Evolutionary conservation across 116 monocot genomes (phyloP).

Genomic region (Phalaenopsis hybrid): DNA sequence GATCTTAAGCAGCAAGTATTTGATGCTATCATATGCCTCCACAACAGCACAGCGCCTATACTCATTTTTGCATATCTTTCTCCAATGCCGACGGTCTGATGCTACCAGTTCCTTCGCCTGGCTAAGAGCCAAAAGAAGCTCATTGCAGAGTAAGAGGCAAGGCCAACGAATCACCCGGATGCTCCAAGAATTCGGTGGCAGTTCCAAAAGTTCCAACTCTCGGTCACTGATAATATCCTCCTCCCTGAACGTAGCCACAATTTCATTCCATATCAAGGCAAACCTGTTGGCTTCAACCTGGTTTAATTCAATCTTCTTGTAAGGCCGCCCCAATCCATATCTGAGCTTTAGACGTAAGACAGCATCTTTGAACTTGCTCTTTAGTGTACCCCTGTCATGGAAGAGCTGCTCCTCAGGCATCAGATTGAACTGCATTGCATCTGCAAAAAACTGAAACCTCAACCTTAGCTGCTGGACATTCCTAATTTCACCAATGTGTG

Average conservation of each 20-base stretch:
- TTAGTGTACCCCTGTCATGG: slow-evolving; percentile 40
- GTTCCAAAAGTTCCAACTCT: slow-evolving; percentile 85
- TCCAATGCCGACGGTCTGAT: slow-evolving; percentile 67
- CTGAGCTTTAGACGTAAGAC: slow-evolving; percentile 72
- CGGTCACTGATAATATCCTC: slow-evolving; percentile 85
- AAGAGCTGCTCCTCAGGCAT: slow-evolving; percentile 85
- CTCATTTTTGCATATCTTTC: slow-evolving; percentile 79
- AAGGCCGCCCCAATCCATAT: slow-evolving; percentile 83
- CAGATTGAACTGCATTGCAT: slow-evolving; percentile 92
- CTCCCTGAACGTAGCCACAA: slow-evolving; percentile 74
- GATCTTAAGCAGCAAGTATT: slow-evolving; percentile 56
- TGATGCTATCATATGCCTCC: slow-evolving; percentile 86
- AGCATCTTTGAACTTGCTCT: slow-evolving; percentile 69
- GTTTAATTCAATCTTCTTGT: slow-evolving; percentile 76
- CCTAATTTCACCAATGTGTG: slow-evolving; percentile 91
- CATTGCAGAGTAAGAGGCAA: slow-evolving; percentile 83
- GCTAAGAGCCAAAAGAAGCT: slow-evolving; percentile 79
- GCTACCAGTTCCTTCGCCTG: slow-evolving; percentile 74
- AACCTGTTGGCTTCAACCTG: slow-evolving; percentile 66
- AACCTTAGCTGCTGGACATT: slow-evolving; percentile 77
- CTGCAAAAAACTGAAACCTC: slow-evolving; percentile 95
- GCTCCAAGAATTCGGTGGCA: slow-evolving; percentile 63
- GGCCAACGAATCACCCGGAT: slow-evolving; percentile 95
- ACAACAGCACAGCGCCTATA: slow-evolving; percentile 85
- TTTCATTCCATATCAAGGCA: slow-evolving; percentile 95